A percentile compares a stretch with the other conserved stretches of the same genome.
Conservation (phyloP, 129 eudicot species). For the Arctium lappa region DNA sequence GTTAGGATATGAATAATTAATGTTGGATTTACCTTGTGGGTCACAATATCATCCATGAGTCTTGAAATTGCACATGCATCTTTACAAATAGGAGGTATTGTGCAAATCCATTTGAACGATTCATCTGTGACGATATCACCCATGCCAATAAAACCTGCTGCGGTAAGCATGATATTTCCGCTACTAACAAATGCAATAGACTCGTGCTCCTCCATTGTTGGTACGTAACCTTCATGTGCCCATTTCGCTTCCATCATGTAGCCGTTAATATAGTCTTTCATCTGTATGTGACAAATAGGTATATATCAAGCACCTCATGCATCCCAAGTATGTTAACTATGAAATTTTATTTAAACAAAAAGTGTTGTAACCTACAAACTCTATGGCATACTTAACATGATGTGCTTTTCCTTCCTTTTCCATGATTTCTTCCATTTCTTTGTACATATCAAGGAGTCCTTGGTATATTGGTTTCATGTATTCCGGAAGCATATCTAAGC, state of each 20-base stretch:
- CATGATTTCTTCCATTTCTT: slow-evolving; percentile 19
- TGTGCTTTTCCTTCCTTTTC: slow-evolving; percentile 5
- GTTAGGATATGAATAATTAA: neutral
- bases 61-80: slow-evolving; percentile 12
- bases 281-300: neutral
- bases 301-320: neutral
- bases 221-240: slow-evolving; percentile 14
- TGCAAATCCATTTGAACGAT: slow-evolving; percentile 11
- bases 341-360: neutral
- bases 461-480: slow-evolving; percentile 23
- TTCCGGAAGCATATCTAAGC: slow-evolving; percentile 15
- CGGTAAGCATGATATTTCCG: neutral
- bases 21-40: slow-evolving; percentile 25
- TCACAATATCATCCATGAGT: slow-evolving; percentile 33
- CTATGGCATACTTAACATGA: slow-evolving; percentile 4
- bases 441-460: neutral
- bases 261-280: slow-evolving; percentile 1
- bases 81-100: slow-evolving; percentile 6
- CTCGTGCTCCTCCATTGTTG: slow-evolving; percentile 20
- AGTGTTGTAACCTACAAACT: neutral
- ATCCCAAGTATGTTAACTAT: neutral
- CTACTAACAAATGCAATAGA: neutral
- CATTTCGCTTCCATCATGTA: slow-evolving; percentile 32
- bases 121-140: slow-evolving; percentile 17
- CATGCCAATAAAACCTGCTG: slow-evolving; percentile 14